Conservation (phyloP, 768 basidiomycete genomes). For the Dioszegia crocea region DNA sequence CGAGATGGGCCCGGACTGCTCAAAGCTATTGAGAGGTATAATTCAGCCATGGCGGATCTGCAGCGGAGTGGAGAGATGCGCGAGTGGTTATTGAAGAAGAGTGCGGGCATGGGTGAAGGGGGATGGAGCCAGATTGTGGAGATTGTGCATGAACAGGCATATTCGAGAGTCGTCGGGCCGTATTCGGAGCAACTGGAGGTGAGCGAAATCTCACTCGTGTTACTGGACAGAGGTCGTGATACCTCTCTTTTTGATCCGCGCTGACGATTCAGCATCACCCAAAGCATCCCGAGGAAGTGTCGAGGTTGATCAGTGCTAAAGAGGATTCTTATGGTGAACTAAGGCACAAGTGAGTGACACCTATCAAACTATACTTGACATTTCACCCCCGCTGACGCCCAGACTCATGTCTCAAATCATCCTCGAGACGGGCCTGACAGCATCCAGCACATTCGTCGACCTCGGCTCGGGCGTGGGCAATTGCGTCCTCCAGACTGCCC, state of each 20-base stretch:
- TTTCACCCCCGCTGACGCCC: background rate
- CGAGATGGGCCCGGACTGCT: constrained; percentile 43
- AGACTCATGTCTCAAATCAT: constrained; percentile 63
- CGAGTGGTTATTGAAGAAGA: constrained; percentile 1
- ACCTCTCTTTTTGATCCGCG: too few species aligned
- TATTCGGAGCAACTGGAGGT: constrained; percentile 72
- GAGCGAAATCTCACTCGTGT: constrained; percentile 56
- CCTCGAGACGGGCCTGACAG: constrained; percentile 57
- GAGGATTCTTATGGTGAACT: constrained; percentile 47
- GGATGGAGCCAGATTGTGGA: constrained; percentile 45
- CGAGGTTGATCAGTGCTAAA: constrained; percentile 40
- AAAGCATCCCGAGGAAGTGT: constrained; percentile 74
- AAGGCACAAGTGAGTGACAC: constrained; percentile 36
- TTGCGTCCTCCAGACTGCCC: constrained; percentile 71
- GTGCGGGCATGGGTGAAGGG: constrained; percentile 12
- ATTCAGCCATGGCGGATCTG: constrained; percentile 32
- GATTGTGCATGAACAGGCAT: constrained; percentile 66
- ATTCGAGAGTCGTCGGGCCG: constrained; percentile 89
- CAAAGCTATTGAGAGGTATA: constrained; percentile 42
- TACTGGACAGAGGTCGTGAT: background rate
- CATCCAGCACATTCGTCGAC: constrained; percentile 70
- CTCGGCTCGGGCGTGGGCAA: constrained; percentile 84
- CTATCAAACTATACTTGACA: too few species aligned
- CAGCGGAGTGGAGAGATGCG: constrained; percentile 22
- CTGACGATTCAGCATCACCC: constrained; percentile 62